A percentile compares a stretch with the other conserved stretches of the same genome.
Conservation (phyloP, 208 protist genomes). For the Leishmania mexicana region DNA sequence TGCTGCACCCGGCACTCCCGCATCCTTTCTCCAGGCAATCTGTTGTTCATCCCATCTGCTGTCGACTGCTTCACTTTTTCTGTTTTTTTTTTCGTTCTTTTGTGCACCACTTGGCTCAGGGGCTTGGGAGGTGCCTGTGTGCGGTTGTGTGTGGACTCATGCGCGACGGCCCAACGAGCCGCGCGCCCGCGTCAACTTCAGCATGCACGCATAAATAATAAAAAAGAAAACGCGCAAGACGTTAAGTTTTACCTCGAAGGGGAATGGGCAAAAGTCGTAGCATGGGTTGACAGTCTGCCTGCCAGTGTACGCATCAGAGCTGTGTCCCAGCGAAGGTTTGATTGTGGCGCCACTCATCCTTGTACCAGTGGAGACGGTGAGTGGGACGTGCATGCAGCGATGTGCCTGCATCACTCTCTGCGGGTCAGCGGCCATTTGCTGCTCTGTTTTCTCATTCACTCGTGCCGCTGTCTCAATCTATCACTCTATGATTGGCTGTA, state of each 20-base stretch:
- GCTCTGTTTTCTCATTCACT: background rate
- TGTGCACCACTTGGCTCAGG: background rate
- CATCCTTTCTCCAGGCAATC: background rate
- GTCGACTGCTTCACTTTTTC: conserved; percentile 13
- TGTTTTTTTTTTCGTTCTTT: background rate
- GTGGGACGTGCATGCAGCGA: background rate
- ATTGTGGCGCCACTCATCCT: background rate
- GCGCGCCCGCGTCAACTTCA: background rate
- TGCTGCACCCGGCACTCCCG: background rate
- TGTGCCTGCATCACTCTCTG: background rate
- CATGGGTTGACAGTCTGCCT: background rate
- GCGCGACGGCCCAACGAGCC: background rate
- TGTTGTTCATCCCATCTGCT: conserved; percentile 9
- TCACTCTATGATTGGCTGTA: background rate
- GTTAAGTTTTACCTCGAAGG: background rate
- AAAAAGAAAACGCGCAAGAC: background rate
- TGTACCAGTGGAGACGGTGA: background rate
- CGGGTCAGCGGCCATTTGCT: background rate
- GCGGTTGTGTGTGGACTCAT: background rate
- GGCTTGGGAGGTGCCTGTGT: background rate
- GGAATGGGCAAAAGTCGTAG: background rate
- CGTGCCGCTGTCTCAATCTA: background rate
- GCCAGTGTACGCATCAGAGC: background rate
- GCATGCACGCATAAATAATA: background rate
- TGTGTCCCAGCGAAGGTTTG: background rate